Evolutionary conservation across 2,329 filamentous ascomycete species (phyloP).

Genomic region (Penicillium sp.): DNA sequence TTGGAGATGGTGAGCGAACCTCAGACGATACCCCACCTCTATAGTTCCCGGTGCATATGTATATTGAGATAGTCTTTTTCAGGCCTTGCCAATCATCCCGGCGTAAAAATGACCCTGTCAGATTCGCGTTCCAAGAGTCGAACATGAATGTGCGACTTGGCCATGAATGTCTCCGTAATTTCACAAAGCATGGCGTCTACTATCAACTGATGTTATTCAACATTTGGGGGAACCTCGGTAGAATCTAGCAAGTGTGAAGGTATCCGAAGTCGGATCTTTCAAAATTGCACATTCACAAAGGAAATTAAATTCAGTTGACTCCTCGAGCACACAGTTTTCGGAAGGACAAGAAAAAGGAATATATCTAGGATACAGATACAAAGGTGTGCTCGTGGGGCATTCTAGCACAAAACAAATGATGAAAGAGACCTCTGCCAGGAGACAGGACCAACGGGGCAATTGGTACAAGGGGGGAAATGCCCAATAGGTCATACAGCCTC

Average conservation of each 20-base stretch:
- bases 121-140: not conserved
- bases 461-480: slow-evolving; percentile 22
- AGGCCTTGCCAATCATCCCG: not conserved
- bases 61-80: not conserved
- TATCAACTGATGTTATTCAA: not conserved
- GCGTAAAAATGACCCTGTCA: not conserved
- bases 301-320: slow-evolving; percentile 39
- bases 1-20: slow-evolving; percentile 82
- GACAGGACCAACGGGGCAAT: slow-evolving; percentile 24
- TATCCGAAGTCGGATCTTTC: not conserved
- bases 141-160: not conserved
- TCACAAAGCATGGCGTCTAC: not conserved
- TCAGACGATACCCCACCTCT: slow-evolving; percentile 26
- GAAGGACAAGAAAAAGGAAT: slow-evolving; percentile 34
- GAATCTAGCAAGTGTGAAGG: not conserved
- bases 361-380: slow-evolving; percentile 47
- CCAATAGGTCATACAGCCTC: slow-evolving; percentile 25
- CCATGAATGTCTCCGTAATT: not conserved
- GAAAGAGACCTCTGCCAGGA: slow-evolving; percentile 24
- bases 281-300: slow-evolving; percentile 30
- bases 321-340: slow-evolving; percentile 40
- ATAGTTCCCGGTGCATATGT: not conserved
- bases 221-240: not conserved
- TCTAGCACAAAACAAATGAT: slow-evolving; percentile 39
- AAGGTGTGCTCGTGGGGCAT: slow-evolving; percentile 32